Conservation (phyloP, 1,284 basidiomycete species). For the Ganoderma resinaceum region DNA sequence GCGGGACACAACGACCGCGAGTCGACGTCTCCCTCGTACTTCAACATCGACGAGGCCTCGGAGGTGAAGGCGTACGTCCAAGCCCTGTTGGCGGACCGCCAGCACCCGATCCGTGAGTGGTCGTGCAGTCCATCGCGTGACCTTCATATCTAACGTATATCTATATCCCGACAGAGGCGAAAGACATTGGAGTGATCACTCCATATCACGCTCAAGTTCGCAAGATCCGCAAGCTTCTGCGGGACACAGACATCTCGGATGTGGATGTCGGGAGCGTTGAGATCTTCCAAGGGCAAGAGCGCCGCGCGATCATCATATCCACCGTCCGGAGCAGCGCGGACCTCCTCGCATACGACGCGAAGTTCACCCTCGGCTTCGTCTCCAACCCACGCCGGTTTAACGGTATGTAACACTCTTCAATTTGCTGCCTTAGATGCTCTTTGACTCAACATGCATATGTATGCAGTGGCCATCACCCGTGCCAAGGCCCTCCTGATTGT, state of each 20-base stretch:
- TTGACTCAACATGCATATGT: background rate
- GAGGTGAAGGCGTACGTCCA: constrained; percentile 49
- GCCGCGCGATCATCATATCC: constrained; percentile 52
- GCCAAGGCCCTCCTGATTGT: constrained; percentile 65
- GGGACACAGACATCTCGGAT: constrained; percentile 39
- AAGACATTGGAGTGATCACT: constrained; percentile 60
- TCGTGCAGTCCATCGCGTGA: no score
- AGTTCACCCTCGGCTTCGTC: constrained; percentile 55
- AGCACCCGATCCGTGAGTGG: constrained; percentile 23
- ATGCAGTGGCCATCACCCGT: constrained; percentile 49
- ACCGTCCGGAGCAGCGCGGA: constrained; percentile 51
- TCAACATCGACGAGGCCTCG: constrained; percentile 54
- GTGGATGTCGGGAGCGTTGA: constrained; percentile 66
- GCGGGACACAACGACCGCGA: constrained; percentile 51
- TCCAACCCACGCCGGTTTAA: constrained; percentile 54
- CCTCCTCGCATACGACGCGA: constrained; percentile 47
- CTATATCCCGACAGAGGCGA: background rate
- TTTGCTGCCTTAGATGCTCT: background rate
- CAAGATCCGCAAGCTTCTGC: constrained; percentile 52
- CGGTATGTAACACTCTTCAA: constrained; percentile 38
- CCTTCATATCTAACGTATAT: background rate
- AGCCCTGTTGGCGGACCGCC: constrained; percentile 32
- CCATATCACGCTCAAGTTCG: constrained; percentile 62
- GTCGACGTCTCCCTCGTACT: constrained; percentile 54
- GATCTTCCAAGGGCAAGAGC: constrained; percentile 67